These are phyloP conservation scores for Talinum fruticosum DNA, from an alignment of 148 eudicot species.

Conservation along the genomic window DNA sequence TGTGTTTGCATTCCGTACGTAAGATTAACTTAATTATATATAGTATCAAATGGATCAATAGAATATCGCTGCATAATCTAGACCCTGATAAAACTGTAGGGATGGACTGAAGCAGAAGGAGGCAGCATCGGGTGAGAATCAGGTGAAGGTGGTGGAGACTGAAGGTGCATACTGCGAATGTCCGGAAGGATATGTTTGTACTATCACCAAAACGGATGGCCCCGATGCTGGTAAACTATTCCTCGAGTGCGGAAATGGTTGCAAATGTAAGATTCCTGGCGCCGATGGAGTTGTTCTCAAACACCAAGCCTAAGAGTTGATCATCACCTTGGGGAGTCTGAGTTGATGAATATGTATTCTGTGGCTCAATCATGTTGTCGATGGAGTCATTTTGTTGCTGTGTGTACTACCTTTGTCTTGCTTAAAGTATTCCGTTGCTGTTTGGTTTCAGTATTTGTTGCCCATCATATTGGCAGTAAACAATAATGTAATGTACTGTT, in stretches of 20 bases:
- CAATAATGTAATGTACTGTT: too few species aligned
- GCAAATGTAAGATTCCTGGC: conserved; percentile 14
- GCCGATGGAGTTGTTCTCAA: neutral
- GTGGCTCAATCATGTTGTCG: too few species aligned
- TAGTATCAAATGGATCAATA: too few species aligned
- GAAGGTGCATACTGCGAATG: conserved; percentile 22
- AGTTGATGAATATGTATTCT: too few species aligned
- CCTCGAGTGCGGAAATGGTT: conserved; percentile 14
- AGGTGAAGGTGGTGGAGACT: conserved; percentile 14
- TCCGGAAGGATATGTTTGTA: conserved; percentile 18
- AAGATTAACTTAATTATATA: too few species aligned
- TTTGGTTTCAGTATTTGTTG: too few species aligned
- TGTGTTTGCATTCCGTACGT: conserved; percentile 10
- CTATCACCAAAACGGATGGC: conserved; percentile 16
- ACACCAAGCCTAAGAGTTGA: neutral
- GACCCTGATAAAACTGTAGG: neutral
- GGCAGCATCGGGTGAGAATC: neutral
- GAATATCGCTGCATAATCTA: too few species aligned
- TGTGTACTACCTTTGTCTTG: too few species aligned
- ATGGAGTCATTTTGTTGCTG: too few species aligned
- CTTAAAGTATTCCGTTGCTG: too few species aligned
- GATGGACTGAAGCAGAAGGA: neutral
- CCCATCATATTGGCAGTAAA: too few species aligned
- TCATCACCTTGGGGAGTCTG: too few species aligned
- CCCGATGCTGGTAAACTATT: neutral